Conservation (phyloP, 192 early-diverging fungal genomes). For the Coemansia sp. region DNA sequence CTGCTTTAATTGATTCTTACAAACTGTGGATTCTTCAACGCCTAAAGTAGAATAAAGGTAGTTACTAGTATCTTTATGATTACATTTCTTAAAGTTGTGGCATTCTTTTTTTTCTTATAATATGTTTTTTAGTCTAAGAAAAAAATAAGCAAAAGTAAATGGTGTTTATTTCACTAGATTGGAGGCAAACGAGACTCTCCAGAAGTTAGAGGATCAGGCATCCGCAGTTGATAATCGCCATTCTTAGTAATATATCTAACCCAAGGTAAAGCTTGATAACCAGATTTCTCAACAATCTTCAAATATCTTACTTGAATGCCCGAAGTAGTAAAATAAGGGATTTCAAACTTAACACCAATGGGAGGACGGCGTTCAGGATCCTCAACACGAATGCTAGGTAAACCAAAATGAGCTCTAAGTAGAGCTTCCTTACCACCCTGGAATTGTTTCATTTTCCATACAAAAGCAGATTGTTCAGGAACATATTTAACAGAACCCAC, state of each 20-base stretch:
- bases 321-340: constrained; percentile 86
- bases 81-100: not conserved
- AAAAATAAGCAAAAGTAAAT: not conserved
- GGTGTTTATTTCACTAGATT: constrained; percentile 47
- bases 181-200: constrained; percentile 63
- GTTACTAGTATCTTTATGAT: no score
- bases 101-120: constrained; percentile 3
- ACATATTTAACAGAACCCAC: constrained; percentile 88
- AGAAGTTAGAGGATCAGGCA: constrained; percentile 81
- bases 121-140: not conserved
- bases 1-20: constrained; percentile 34
- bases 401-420: constrained; percentile 82
- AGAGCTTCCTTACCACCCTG: constrained; percentile 96
- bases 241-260: constrained; percentile 88
- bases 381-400: constrained; percentile 82
- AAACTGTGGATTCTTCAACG: constrained; percentile 42
- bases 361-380: constrained; percentile 80
- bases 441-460: constrained; percentile 99
- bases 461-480: constrained; percentile 90
- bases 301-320: constrained; percentile 89
- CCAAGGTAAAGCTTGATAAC: constrained; percentile 87
- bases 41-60: constrained; percentile 1
- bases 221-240: constrained; percentile 92
- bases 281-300: constrained; percentile 87
- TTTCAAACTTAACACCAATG: constrained; percentile 84